A percentile compares a stretch with the other conserved stretches of the same genome.
phyloP scores from a whole-genome alignment of 148 eudicot species.

The Euryodendron excelsum region DNA sequence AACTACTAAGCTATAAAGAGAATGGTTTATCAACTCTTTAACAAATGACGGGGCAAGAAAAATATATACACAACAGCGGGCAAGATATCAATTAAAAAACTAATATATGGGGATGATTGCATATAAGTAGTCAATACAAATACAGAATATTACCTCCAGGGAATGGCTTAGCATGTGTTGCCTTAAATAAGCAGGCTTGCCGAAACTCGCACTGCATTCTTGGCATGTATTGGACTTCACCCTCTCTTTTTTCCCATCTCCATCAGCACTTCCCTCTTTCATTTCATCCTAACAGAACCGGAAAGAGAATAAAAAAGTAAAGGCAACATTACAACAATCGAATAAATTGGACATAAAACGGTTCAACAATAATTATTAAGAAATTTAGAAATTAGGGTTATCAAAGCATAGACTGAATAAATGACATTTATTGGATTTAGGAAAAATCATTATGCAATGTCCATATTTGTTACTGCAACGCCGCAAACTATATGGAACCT shows the following conservation, averaged over 20 bases:
- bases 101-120: no score
- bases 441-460: no score
- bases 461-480: no score
- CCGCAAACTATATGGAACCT: no score
- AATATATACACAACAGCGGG: neutral
- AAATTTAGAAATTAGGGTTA: no score
- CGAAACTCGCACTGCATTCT: constrained; percentile 69
- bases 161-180: constrained; percentile 93
- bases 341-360: no score
- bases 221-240: constrained; percentile 46
- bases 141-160: constrained; percentile 78
- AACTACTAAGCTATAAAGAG: neutral
- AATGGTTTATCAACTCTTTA: no score
- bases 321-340: no score
- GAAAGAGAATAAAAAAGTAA: neutral
- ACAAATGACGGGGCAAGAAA: neutral
- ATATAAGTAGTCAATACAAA: no score
- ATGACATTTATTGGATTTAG: no score
- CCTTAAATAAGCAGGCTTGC: constrained; percentile 84
- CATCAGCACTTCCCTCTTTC: constrained; percentile 23
- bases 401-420: no score
- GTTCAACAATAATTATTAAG: neutral
- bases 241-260: constrained; percentile 25
- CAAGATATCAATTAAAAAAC: no score
- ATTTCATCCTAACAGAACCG: constrained; percentile 45